Evolutionary conservation across 1,284 basidiomycete species (phyloP), one percentile per base, ranked within the genome.

Genomic region (Leccinum subrobustum): DNA sequence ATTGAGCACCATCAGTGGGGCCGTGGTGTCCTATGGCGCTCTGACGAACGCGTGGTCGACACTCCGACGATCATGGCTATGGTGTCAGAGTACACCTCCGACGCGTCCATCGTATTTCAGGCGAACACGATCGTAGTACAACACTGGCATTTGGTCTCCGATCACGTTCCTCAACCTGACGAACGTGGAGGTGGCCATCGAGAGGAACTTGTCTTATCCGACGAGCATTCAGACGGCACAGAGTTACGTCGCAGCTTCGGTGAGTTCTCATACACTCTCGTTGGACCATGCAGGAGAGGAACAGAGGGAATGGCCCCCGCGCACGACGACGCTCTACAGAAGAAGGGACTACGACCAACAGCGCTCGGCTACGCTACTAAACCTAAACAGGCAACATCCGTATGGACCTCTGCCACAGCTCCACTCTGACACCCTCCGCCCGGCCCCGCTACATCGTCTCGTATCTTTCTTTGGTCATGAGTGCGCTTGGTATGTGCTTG

Each of bases 121-220:
- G 76, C 82, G 59, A 83, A 83, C 51, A 70, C 78, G 25, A 83
- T 78, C 1, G 31, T 31, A 31, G 31, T 88, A 87, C 67, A 87
- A 87, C 31, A 31, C 31, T 31, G 31, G 31, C 65, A 79, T 86
- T 8, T 83, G 80, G 62, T 82, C 81, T 3, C 81, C 85, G 2
- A 76, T 87, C 70, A 80, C 76, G 59, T 87, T 87, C 61, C 82
- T 84, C 0, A 69, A 65, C 0, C 68, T 87, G 57, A 81, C 76
- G 52, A 86, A 86, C 64, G 83, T 86, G 20, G 83, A 85, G 63
- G 74, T 87, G 25, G 71, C 72, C 18, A 78, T 87, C 59, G 80
- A 86, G 61, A 85, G 86, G 2, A 87, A 87, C 61, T 61, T 86
- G 60, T 82, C 80, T 4, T 84, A 83, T 64, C 83, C 84, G 1